Evolutionary conservation across 495 filamentous ascomycete species (phyloP), one percentile per base, ranked within the genome.

Genomic region (Aspergillus ellipticus): DNA sequence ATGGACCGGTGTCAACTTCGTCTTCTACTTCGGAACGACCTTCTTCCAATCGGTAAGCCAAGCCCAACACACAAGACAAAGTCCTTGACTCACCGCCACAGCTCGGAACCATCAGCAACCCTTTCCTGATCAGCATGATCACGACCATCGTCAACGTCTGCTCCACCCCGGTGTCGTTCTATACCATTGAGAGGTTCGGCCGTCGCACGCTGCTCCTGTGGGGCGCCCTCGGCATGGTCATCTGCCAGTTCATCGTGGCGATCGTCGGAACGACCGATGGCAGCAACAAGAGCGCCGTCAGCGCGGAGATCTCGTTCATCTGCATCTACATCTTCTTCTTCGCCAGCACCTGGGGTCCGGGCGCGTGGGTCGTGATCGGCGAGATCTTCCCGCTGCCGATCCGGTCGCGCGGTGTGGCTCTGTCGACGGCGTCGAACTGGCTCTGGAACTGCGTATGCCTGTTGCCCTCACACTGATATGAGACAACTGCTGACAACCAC

Each of bases 311-410:
- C 58, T 85, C 86, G 10, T 89, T 92, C 67, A 84, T 91, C 54
- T 87, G 86, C 66, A 78, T 91, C 74, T 83, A 86, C 75, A 80
- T 88, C 69, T 80, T 78, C 74, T 90, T 89, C 81, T 92, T 92
- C 61, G 88, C 88, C 45, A 74, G 75, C 26, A 89, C 88, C 10
- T 92, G 88, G 88, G 88, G 88, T 42, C 82, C 81, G 7, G 73
- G 74, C 49, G 88, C 85, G 39, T 92, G 89, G 89, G 86, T 94
- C 54, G 81, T 93, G 59, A 89, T 92, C 57, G 89, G 89, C 57
- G 89, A 94, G 75, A 88, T 92, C 75, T 94, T 85, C 83, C 89
- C 89, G 22, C 82, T 94, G 35, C 87, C 85, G 46, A 92, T 92
- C 73, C 87, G 89, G 61, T 86, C 89, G 17, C 85, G 86, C 48